Evolutionary conservation across 768 basidiomycete species (phyloP).

Genomic region (Russula abietina): DNA sequence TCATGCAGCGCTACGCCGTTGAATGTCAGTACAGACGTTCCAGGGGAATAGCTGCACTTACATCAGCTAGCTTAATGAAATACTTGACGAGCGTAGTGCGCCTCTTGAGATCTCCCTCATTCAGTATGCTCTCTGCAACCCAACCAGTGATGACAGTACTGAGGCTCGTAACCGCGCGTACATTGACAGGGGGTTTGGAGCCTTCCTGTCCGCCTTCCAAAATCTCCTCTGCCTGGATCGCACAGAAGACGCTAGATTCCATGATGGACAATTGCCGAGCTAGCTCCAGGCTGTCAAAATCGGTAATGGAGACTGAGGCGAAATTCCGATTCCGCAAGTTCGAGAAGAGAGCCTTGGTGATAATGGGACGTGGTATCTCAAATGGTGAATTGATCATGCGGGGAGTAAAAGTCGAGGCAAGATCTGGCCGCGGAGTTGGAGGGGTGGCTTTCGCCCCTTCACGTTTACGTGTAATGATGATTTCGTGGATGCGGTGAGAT

Average conservation of each 20-base stretch:
- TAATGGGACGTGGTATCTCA: slow-evolving; percentile 80
- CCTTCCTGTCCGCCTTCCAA: slow-evolving; percentile 76
- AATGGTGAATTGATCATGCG: slow-evolving; percentile 41
- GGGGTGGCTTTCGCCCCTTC: slow-evolving; percentile 33
- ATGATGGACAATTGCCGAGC: slow-evolving; percentile 91
- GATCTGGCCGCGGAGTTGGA: slow-evolving; percentile 54
- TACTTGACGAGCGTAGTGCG: slow-evolving; percentile 75
- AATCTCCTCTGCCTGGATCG: slow-evolving; percentile 83
- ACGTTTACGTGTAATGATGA: slow-evolving; percentile 51
- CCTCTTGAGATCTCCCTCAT: slow-evolving; percentile 85
- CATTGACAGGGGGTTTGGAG: slow-evolving; percentile 55
- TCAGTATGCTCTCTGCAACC: slow-evolving; percentile 91
- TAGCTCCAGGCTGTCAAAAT: slow-evolving; percentile 89
- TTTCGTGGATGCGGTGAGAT: slow-evolving; percentile 66
- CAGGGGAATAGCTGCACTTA: slow-evolving; percentile 37
- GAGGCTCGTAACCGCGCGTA: slow-evolving; percentile 78
- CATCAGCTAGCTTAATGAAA: slow-evolving; percentile 90
- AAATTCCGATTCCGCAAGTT: slow-evolving; percentile 64
- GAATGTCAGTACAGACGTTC: slow-evolving; percentile 7
- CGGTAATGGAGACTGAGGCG: slow-evolving; percentile 61
- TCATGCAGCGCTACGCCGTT: slow-evolving; percentile 67
- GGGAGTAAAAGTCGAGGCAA: slow-evolving; percentile 64
- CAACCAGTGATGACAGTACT: slow-evolving; percentile 93
- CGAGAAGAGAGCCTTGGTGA: slow-evolving; percentile 71
- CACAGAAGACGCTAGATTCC: slow-evolving; percentile 84